Evolutionary conservation across 2,329 filamentous ascomycete genomes (phyloP).

Genomic region (Didymella exigua): DNA sequence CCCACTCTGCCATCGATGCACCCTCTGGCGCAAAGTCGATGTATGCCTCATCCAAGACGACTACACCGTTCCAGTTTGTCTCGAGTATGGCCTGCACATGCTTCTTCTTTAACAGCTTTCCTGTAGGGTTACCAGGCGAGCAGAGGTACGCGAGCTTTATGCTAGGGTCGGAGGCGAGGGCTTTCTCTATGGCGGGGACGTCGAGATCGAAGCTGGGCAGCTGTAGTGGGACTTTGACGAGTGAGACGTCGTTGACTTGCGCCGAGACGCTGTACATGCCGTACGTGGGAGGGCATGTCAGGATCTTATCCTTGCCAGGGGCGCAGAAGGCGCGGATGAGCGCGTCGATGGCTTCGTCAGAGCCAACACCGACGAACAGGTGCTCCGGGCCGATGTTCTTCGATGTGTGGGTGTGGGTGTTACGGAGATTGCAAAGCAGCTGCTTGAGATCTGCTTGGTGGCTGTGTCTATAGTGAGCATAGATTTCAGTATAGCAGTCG

Average conservation of each 20-base stretch:
- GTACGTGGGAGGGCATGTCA: slow-evolving; percentile 95
- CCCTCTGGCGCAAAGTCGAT: slow-evolving; percentile 86
- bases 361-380: slow-evolving; percentile 93
- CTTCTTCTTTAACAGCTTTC: slow-evolving; percentile 73
- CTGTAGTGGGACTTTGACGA: slow-evolving; percentile 85
- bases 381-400: slow-evolving; percentile 77
- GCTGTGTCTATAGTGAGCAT: slow-evolving; percentile 39
- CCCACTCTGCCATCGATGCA: slow-evolving; percentile 87
- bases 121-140: slow-evolving; percentile 94
- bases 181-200: slow-evolving; percentile 71
- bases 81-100: slow-evolving; percentile 76
- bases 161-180: slow-evolving; percentile 65
- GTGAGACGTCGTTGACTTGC: slow-evolving; percentile 86
- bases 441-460: slow-evolving; percentile 89
- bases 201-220: slow-evolving; percentile 72
- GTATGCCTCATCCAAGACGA: slow-evolving; percentile 95
- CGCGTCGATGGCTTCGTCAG: slow-evolving; percentile 95
- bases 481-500: neutral
- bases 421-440: slow-evolving; percentile 83
- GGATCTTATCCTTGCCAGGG: slow-evolving; percentile 84
- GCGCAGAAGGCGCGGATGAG: slow-evolving; percentile 91
- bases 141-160: slow-evolving; percentile 94
- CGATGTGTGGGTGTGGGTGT: slow-evolving; percentile 78
- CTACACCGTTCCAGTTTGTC: slow-evolving; percentile 91
- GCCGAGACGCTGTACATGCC: slow-evolving; percentile 98